Base-by-base conservation (phyloP, 148 eudicot genomes). In the Drosera capensis region DNA sequence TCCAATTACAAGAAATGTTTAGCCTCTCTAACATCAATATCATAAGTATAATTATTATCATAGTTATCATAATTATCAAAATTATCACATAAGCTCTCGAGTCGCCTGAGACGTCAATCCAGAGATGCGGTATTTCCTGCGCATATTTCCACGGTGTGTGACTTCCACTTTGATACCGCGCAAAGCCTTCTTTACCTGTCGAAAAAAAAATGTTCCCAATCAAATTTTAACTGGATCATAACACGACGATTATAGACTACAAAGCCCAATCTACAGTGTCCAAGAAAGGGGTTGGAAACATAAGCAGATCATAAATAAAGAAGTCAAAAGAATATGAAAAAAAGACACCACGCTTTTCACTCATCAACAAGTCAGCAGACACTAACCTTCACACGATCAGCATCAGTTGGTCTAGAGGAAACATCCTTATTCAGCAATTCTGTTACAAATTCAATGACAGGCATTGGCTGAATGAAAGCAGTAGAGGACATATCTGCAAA, bases 401-500 rank as follows among this genome's bases (percentile, higher is more conserved):
- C 71, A 69, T 82, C 93, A 35, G 79, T 70, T 22, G 93, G 82
- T 46, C 93, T 69, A 9, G 79, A 49, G 21, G 74, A 58, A 26
- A 74, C 57, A 43, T 79, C 84, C 59, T 67, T 63, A 30, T 54
- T 66, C 35, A 79, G 66, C 28, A 75, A 67, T 48, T 73, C 76
- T 34, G 60, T 43, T n/a, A 79, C 94, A 55, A 83, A 79, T 9
- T 83, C 87, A 37, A 76, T 71, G 26, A 79, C 87, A 35, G 78
- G 80, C 30, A 75, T 48, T 23, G 83, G 75, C 54, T 78, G 83
- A 17, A 79, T 68, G 58, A 83, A 83, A 17, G 94, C 94, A 49
- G 80, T 75, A 23, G 94, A 73, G 20, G 87, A 79, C 84, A 83
- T 79, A 51, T 84, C 94, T 84, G 76, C 57, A 43, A 39, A 17